Evolutionary conservation across 345 rosid species (phyloP).

Genomic region (Rhizophora apiculata): DNA sequence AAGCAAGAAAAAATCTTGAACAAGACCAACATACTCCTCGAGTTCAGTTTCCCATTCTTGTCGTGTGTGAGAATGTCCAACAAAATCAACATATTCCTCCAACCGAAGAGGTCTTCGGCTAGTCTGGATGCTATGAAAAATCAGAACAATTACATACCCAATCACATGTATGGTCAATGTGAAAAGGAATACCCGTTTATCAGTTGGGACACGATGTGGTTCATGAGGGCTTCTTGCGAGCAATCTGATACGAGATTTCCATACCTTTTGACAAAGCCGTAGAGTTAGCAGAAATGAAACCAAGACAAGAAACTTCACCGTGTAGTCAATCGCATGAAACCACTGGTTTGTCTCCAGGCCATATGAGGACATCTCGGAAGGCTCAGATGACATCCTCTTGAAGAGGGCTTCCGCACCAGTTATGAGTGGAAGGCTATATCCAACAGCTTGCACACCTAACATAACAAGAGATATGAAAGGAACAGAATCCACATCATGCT

Average conservation of each 20-base stretch:
- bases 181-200: conserved; percentile 47
- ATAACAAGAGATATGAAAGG: conserved; percentile 74
- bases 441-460: conserved; percentile 85
- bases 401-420: conserved; percentile 85
- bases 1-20: conserved; percentile 83
- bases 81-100: conserved; percentile 28
- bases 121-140: conserved; percentile 43
- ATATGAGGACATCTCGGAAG: conserved; percentile 44
- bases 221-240: conserved; percentile 47
- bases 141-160: conserved; percentile 52
- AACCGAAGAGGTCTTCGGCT: conserved; percentile 24
- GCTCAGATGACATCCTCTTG: conserved; percentile 46
- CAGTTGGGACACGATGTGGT: conserved; percentile 64
- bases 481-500: conserved; percentile 39
- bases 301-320: conserved; percentile 73
- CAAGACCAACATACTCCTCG: conserved; percentile 80
- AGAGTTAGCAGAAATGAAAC: conserved; percentile 62
- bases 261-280: conserved; percentile 78
- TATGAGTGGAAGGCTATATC: conserved; percentile 73
- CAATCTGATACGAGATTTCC: conserved; percentile 70
- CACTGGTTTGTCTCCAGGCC: conserved; percentile 62
- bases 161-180: conserved; percentile 44
- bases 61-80: conserved; percentile 22
- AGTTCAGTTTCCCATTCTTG: conserved; percentile 62
- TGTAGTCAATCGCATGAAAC: conserved; percentile 64